Evolutionary conservation across 768 basidiomycete species (phyloP).

Genomic region (Lepiota brunneoincarnata): DNA sequence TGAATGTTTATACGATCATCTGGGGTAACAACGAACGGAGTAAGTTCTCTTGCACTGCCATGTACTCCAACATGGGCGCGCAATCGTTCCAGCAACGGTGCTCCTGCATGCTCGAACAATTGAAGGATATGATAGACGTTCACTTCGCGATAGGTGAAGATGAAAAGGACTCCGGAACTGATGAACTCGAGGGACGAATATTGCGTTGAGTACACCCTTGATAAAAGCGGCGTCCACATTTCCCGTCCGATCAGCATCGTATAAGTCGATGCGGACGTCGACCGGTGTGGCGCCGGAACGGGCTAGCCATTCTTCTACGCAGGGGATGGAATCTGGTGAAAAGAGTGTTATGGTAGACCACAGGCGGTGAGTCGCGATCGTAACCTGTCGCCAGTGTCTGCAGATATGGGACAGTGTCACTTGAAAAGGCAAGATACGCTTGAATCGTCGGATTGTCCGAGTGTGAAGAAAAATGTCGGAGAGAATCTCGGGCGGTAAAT

Average conservation of each 20-base stretch:
- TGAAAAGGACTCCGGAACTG: conserved; percentile 25
- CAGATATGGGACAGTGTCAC: conserved; percentile 42
- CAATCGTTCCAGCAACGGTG: conserved; percentile 26
- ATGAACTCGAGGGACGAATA: conserved; percentile 19
- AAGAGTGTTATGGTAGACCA: conserved; percentile 33
- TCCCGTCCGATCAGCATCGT: background rate
- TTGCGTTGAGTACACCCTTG: conserved; percentile 6
- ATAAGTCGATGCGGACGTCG: conserved; percentile 6
- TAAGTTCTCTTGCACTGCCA: background rate
- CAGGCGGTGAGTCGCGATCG: conserved; percentile 31
- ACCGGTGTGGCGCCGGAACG: conserved; percentile 14
- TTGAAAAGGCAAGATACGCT: conserved; percentile 27
- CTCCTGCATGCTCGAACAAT: conserved; percentile 16
- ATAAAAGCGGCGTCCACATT: background rate
- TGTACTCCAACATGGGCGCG: conserved; percentile 10
- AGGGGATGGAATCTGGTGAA: background rate
- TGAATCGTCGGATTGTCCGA: conserved; percentile 18
- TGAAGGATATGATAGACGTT: conserved; percentile 22
- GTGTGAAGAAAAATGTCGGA: conserved; percentile 24
- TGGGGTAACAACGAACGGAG: background rate
- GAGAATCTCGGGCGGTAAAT: conserved; percentile 30
- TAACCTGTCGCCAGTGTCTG: conserved; percentile 36
- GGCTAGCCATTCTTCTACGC: conserved; percentile 8
- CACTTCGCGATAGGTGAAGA: conserved; percentile 22
- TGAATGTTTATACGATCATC: background rate